Percentiles rank a stretch among this genome's conserved stretches.
These are phyloP conservation scores for Corynespora cassiicola DNA, from an alignment of 2,329 filamentous ascomycete species.

Conservation along the genomic window DNA sequence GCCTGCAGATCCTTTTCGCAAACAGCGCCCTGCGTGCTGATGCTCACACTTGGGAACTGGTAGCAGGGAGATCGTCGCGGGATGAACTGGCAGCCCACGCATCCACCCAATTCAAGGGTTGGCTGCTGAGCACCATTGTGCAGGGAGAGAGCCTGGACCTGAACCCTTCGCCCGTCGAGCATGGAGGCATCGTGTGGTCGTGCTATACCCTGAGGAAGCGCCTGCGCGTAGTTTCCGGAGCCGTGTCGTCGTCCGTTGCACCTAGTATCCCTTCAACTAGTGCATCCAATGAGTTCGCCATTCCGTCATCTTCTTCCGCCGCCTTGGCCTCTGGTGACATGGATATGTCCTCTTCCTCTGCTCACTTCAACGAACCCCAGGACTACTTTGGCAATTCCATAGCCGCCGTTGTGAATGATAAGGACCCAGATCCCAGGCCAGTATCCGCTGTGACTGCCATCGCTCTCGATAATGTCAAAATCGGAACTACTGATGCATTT, in stretches of 20 bases:
- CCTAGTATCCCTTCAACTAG: conserved; percentile 41
- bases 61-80: conserved; percentile 55
- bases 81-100: conserved; percentile 46
- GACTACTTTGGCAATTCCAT: conserved; percentile 52
- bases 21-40: conserved; percentile 71
- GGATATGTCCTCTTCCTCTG: conserved; percentile 18
- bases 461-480: conserved; percentile 8
- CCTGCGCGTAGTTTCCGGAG: conserved; percentile 71
- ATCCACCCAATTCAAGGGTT: conserved; percentile 67
- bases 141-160: conserved; percentile 61
- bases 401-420: conserved; percentile 12
- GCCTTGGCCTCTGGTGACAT: conserved; percentile 14
- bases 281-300: conserved; percentile 33
- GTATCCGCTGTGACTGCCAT: conserved; percentile 11
- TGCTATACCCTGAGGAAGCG: conserved; percentile 72
- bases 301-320: conserved; percentile 29
- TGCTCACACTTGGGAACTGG: conserved; percentile 61
- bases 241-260: conserved; percentile 13
- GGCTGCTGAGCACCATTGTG: conserved; percentile 66
- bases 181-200: conserved; percentile 73
- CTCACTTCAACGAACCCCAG: conserved; percentile 32
- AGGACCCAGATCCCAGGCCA: conserved; percentile 16
- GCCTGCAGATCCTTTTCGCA: conserved; percentile 69
- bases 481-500: conserved; percentile 3
- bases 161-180: conserved; percentile 58